These are phyloP conservation scores for Penicillium freii DNA, from an alignment of 2,329 filamentous ascomycete genomes.

Conservation along the genomic window DNA sequence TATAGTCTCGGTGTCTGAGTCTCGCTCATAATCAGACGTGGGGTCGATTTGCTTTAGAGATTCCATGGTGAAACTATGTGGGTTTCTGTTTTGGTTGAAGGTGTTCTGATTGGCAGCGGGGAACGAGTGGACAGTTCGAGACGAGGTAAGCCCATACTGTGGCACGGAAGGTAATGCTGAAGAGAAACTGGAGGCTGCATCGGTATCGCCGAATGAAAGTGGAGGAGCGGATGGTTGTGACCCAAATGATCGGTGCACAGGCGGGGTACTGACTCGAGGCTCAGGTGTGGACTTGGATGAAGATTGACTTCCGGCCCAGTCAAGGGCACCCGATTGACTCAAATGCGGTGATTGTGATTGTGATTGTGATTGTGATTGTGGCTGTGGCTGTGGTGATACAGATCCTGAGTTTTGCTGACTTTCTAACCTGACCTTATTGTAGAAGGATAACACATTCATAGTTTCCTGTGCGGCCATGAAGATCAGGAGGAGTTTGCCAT, in stretches of 20 bases:
- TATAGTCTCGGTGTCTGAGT: constrained; percentile 40
- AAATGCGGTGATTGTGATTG: constrained; percentile 14
- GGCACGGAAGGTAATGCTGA: constrained; percentile 24
- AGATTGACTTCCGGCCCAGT: constrained; percentile 4
- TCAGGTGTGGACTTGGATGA: constrained; percentile 12
- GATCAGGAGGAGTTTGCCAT: constrained; percentile 38
- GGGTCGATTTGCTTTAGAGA: constrained; percentile 34
- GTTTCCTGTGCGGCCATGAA: constrained; percentile 43
- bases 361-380: too few relatives aligned
- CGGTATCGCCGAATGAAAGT: constrained; percentile 34
- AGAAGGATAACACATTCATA: constrained; percentile 31
- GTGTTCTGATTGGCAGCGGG: background rate
- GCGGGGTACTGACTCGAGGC: constrained; percentile 12
- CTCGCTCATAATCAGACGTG: constrained; percentile 33
- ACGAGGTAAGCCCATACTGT: constrained; percentile 24
- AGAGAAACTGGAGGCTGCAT: constrained; percentile 28
- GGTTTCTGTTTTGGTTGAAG: constrained; percentile 16
- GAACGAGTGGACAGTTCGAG: constrained; percentile 21
- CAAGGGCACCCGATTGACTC: constrained; percentile 4
- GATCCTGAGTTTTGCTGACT: constrained; percentile 8
- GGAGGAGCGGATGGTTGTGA: constrained; percentile 24
- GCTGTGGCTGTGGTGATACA: constrained; percentile 2
- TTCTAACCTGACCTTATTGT: constrained; percentile 14
- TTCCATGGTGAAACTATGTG: constrained; percentile 35
- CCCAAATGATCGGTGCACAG: constrained; percentile 22